Base-by-base conservation (phyloP, 176 grass and related monocot species). In the Zea mays region DNA sequence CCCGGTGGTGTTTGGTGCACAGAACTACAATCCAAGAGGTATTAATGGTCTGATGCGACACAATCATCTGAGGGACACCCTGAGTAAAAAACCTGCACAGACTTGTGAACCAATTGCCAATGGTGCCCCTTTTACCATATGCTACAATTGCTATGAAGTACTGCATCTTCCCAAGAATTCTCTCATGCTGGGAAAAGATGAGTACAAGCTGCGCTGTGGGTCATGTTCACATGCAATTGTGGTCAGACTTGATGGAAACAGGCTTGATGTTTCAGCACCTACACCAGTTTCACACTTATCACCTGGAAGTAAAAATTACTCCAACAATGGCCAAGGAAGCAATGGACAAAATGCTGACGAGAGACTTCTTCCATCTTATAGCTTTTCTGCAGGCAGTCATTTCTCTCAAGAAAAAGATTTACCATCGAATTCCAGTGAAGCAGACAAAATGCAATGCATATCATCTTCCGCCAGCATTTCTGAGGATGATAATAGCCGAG, bases 101-200 rank as follows among this genome's bases (percentile, higher is more conserved):
- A 86, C 71, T 72, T 95, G 92, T 72, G 87, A 88, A 75, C 87
- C 96, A 6, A 85, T 95, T 51, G 89, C 85, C 19, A 85, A 88
- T 47, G 96, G 85, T 38, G 85, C 96, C n/a, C 96, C 96, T 27
- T 98, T 98, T 64, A 77, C 88, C 1, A 86, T 94, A 86, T 98
- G 96, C 83, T 95, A 88, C 64, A 98, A 90, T 74, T 98, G 96
- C 65, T 90, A 88, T 62, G 96, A 98, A 89, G 86, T 98, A 62
- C 83, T 98, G 62, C 87, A 94, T 20, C 71, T 98, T 80, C 92
- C 92, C 38, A 87, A 86, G 75, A 90, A 82, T 21, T 78, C 81
- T 79, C 77, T 67, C 1, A 15, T 75, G 58, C 35, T 62, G 14
- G 81, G 67, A 74, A 98, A 98, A 63, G 82, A 82, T 52, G 90